Percentiles rank a stretch among this genome's conserved stretches.
phyloP scores from a whole-genome alignment of 306 rosid species.

The Vigna angularis region DNA sequence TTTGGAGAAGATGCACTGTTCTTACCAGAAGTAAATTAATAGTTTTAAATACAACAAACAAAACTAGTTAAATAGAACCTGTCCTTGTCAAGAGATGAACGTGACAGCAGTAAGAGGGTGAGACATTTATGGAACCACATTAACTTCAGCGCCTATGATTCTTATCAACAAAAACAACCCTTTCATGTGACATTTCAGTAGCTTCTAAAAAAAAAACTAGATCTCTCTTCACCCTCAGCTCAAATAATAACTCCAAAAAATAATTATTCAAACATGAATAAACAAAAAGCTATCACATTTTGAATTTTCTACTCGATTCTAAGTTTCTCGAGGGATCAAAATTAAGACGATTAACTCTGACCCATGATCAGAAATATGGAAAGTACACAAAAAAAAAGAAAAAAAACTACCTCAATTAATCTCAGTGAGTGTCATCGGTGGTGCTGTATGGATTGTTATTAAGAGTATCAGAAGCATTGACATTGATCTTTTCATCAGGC shows the following conservation, averaged over 20 bases:
- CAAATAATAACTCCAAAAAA: neutral
- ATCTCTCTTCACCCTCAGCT: slow-evolving; percentile 12
- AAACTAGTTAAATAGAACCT: slow-evolving; percentile 15
- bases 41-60: neutral
- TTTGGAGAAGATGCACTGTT: slow-evolving; percentile 26
- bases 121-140: slow-evolving; percentile 36
- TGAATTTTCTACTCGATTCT: neutral
- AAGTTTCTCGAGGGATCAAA: slow-evolving; percentile 33
- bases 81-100: slow-evolving; percentile 25
- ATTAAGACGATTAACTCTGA: slow-evolving; percentile 49
- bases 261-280: neutral
- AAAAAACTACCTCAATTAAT: slow-evolving; percentile 39
- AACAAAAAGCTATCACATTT: neutral
- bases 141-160: slow-evolving; percentile 11
- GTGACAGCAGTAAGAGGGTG: slow-evolving; percentile 43
- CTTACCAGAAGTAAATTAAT: slow-evolving; percentile 25
- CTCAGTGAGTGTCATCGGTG: slow-evolving; percentile 32
- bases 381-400: slow-evolving; percentile 20
- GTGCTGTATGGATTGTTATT: slow-evolving; percentile 6
- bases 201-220: neutral
- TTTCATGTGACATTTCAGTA: neutral
- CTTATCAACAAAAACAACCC: slow-evolving; percentile 10
- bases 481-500: slow-evolving; percentile 19
- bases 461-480: neutral
- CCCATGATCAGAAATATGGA: slow-evolving; percentile 51